Conservation (phyloP, 371 early-diverging fungal genomes). For the Actinomortierella wolfii region DNA sequence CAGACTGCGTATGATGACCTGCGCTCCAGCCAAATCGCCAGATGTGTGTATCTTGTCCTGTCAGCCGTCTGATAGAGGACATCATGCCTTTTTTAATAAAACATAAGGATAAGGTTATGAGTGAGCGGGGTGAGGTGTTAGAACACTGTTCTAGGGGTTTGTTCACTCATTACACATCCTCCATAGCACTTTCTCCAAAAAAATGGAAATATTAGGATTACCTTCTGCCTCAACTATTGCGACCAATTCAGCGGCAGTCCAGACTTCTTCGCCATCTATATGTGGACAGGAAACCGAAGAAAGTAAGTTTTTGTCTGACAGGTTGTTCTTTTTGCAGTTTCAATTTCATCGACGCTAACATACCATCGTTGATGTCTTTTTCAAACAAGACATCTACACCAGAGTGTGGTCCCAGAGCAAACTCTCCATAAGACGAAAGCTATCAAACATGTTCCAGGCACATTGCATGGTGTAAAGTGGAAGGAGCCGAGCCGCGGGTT, state of each 20-base stretch:
- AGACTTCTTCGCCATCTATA: constrained; percentile 34
- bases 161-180: neutral
- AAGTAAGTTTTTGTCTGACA: too few relatives aligned
- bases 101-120: too few relatives aligned
- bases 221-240: constrained; percentile 45
- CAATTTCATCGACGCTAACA: too few relatives aligned
- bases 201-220: neutral
- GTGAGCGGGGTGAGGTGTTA: neutral
- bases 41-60: constrained; percentile 29
- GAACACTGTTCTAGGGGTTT: neutral
- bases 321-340: neutral
- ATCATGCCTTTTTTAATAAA: constrained; percentile 25
- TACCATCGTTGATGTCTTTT: constrained; percentile 41
- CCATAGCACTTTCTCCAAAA: neutral
- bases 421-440: constrained; percentile 42
- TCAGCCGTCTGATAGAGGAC: constrained; percentile 32
- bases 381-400: constrained; percentile 44
- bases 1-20: constrained; percentile 22
- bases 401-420: constrained; percentile 33
- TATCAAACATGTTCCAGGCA: constrained; percentile 1
- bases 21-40: constrained; percentile 47
- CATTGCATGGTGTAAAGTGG: too few relatives aligned
- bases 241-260: constrained; percentile 32
- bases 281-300: too few relatives aligned
- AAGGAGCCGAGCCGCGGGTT: too few relatives aligned